Percentiles rank a stretch among this genome's conserved stretches.
Evolutionary conservation across 257 asterid species (phyloP).

Genomic region (Fraxinus anomala): DNA sequence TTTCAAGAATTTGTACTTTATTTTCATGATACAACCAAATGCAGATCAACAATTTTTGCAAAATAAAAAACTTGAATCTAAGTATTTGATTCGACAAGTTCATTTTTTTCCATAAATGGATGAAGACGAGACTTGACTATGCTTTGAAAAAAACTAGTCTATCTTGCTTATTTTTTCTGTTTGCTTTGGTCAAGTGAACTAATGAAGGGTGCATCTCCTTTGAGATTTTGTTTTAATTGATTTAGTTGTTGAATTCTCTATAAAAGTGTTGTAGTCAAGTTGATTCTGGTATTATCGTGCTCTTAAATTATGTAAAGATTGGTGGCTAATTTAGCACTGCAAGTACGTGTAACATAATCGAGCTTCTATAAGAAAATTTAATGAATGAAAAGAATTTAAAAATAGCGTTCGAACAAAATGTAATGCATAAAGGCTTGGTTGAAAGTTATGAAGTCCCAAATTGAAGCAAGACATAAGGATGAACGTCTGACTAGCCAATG

Average conservation of each 20-base stretch:
- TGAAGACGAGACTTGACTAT: no score
- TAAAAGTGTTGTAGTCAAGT: background rate
- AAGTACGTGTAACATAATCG: background rate
- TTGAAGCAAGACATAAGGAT: background rate
- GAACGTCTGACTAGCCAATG: background rate
- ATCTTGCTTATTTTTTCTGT: no score
- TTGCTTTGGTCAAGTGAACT: no score
- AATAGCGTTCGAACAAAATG: no score
- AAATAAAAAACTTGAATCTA: background rate
- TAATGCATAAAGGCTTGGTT: background rate
- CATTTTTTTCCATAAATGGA: no score
- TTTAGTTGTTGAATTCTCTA: constrained; percentile 15
- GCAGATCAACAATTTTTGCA: background rate
- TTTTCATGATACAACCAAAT: constrained; percentile 7
- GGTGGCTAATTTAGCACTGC: background rate
- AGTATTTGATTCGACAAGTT: background rate
- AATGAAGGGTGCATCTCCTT: background rate
- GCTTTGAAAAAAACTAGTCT: no score
- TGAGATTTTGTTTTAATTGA: background rate
- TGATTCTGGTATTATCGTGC: background rate
- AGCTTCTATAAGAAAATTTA: background rate
- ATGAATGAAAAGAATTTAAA: background rate
- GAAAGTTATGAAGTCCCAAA: background rate
- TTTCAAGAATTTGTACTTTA: constrained; percentile 1
- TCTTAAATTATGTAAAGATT: constrained; percentile 12